Percentiles rank a stretch among this genome's conserved stretches.
These are phyloP conservation scores for Gremmenia infestans DNA, from an alignment of 2,329 filamentous ascomycete species.

Conservation along the genomic window DNA sequence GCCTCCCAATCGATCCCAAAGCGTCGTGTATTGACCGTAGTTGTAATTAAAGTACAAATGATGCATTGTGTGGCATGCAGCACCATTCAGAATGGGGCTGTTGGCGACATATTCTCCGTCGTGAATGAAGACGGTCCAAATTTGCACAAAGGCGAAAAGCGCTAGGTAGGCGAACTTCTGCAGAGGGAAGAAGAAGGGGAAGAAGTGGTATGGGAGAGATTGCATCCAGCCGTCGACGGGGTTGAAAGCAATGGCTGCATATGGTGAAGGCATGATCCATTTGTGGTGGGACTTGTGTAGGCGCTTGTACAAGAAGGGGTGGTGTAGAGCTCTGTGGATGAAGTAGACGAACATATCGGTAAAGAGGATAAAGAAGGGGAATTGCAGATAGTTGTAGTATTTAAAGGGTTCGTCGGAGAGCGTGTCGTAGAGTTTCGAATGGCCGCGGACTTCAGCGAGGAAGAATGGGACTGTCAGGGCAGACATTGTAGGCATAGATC, in stretches of 20 bases:
- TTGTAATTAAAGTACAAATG: conserved; percentile 87
- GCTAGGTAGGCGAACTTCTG: conserved; percentile 85
- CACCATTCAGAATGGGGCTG: conserved; percentile 87
- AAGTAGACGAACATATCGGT: conserved; percentile 90
- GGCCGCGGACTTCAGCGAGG: conserved; percentile 75
- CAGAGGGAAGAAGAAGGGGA: conserved; percentile 86
- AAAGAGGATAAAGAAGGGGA: conserved; percentile 82
- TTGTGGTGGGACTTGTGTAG: conserved; percentile 98
- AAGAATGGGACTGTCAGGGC: conserved; percentile 77
- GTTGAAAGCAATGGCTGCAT: conserved; percentile 90
- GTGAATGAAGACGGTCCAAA: conserved; percentile 96
- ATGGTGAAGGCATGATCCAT: conserved; percentile 98
- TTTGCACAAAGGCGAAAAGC: conserved; percentile 88
- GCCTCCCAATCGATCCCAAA: conserved; percentile 83
- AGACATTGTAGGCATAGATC: conserved; percentile 76
- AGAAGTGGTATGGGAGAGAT: conserved; percentile 86
- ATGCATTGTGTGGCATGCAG: conserved; percentile 90
- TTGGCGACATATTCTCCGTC: conserved; percentile 93
- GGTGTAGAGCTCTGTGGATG: conserved; percentile 82
- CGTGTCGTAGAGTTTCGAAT: conserved; percentile 83
- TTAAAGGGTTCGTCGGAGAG: conserved; percentile 67
- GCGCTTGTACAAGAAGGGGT: conserved; percentile 74
- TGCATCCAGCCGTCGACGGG: conserved; percentile 87
- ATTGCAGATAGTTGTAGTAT: conserved; percentile 77
- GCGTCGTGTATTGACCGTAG: conserved; percentile 89